These are phyloP conservation scores for Penicillium sp. DNA, from an alignment of 2,329 filamentous ascomycete genomes.

Conservation along the genomic window DNA sequence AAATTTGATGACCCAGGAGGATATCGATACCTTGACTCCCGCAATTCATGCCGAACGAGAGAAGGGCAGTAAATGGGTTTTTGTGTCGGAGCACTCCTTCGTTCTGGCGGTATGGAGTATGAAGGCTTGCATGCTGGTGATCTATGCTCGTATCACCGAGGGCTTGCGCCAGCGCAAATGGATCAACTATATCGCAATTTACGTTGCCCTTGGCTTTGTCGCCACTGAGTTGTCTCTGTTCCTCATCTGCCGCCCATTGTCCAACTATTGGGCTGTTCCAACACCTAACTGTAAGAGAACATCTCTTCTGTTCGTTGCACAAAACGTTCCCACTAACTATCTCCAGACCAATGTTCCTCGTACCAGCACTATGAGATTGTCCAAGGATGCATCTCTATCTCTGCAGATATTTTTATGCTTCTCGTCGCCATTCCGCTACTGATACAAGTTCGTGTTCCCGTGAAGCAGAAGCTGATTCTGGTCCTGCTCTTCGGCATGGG, in stretches of 20 bases:
- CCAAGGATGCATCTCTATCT: slow-evolving; percentile 51
- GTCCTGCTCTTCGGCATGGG: slow-evolving; percentile 50
- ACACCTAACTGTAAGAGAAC: slow-evolving; percentile 35
- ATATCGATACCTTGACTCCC: slow-evolving; percentile 52
- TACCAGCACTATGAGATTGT: slow-evolving; percentile 53
- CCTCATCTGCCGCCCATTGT: slow-evolving; percentile 56
- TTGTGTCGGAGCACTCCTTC: slow-evolving; percentile 67
- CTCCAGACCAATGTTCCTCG: slow-evolving; percentile 45
- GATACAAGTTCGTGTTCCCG: slow-evolving; percentile 43
- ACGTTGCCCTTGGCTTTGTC: slow-evolving; percentile 53
- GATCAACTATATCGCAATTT: slow-evolving; percentile 44
- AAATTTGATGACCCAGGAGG: slow-evolving; percentile 61
- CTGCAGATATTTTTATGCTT: slow-evolving; percentile 50
- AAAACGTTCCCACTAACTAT: slow-evolving; percentile 9
- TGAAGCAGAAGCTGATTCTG: slow-evolving; percentile 50
- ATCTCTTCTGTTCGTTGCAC: background rate
- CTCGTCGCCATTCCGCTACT: slow-evolving; percentile 49
- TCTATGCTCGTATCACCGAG: slow-evolving; percentile 56
- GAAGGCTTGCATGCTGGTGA: slow-evolving; percentile 59
- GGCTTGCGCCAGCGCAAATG: slow-evolving; percentile 40
- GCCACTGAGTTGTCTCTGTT: slow-evolving; percentile 56
- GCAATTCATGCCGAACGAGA: slow-evolving; percentile 48
- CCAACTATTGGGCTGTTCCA: slow-evolving; percentile 58
- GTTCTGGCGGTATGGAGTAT: slow-evolving; percentile 58
- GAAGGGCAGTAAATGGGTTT: slow-evolving; percentile 64